These are phyloP conservation scores for Cryptococcus maquisensis DNA, from an alignment of 1,284 basidiomycete species.

Conservation along the genomic window DNA sequence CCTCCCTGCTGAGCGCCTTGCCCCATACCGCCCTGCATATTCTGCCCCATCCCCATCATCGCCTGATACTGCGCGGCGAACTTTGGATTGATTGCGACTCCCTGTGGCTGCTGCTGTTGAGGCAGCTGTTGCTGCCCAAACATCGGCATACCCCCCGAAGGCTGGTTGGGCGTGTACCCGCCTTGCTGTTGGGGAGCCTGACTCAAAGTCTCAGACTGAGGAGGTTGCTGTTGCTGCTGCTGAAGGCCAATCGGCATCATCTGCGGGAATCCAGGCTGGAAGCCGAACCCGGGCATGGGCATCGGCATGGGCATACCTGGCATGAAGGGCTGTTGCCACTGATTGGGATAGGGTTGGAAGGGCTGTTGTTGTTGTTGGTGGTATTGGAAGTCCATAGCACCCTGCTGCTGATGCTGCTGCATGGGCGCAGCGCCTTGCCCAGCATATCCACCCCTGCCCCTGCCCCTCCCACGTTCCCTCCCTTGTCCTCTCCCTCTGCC, in stretches of 20 bases:
- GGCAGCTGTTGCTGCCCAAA: conserved; percentile 1
- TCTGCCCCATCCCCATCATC: conserved; percentile 11
- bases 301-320: neutral
- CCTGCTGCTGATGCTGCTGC: neutral
- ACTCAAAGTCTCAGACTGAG: no score
- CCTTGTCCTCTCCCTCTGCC: conserved; percentile 23
- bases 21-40: neutral
- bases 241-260: no score
- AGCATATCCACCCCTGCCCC: conserved; percentile 13
- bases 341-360: neutral
- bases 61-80: conserved; percentile 37
- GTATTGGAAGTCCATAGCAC: neutral
- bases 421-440: neutral
- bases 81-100: conserved; percentile 44
- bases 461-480: conserved; percentile 27
- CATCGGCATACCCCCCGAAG: neutral
- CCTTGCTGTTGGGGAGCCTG: conserved; percentile 1
- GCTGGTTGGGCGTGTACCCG: conserved; percentile 2
- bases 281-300: neutral
- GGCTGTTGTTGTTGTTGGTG: neutral
- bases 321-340: neutral
- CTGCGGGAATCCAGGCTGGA: no score
- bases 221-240: conserved; percentile 1
- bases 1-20: neutral
- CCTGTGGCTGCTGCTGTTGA: conserved; percentile 4